Conservation (phyloP, 1,284 basidiomycete genomes). For the Vanrija humicola region DNA sequence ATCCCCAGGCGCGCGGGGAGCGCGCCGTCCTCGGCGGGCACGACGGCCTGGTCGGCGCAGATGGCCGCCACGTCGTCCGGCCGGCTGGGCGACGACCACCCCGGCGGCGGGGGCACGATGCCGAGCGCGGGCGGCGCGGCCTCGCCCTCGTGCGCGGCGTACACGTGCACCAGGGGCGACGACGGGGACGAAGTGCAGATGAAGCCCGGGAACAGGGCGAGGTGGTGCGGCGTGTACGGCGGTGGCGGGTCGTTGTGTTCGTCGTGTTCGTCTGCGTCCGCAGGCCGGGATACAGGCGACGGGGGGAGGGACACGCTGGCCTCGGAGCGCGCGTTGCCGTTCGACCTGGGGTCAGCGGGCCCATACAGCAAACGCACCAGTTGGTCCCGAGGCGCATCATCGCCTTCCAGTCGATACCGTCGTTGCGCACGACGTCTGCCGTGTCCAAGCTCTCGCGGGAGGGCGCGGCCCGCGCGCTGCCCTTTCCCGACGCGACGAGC, state of each 20-base stretch:
- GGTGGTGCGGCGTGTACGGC: constrained; percentile 22
- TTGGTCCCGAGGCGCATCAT: constrained; percentile 46
- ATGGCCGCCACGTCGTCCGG: constrained; percentile 46
- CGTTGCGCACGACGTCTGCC: constrained; percentile 31
- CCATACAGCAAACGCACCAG: constrained; percentile 30
- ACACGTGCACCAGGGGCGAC: constrained; percentile 44
- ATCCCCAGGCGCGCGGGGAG: constrained; percentile 40
- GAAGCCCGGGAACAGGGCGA: constrained; percentile 46
- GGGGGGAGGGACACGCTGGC: constrained; percentile 34
- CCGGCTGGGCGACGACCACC: constrained; percentile 43
- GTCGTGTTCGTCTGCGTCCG: too few relatives aligned
- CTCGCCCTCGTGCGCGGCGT: constrained; percentile 10
- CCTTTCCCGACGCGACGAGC: not conserved
- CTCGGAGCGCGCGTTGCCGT: constrained; percentile 41
- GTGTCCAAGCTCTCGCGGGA: not conserved
- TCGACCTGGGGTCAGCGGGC: constrained; percentile 31
- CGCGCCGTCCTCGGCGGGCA: not conserved
- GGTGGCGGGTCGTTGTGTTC: too few relatives aligned
- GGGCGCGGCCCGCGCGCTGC: not conserved
- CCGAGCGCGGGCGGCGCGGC: constrained; percentile 26
- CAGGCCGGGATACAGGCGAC: not conserved
- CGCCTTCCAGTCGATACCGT: constrained; percentile 48
- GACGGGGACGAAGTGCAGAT: constrained; percentile 41
- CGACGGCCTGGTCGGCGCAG: constrained; percentile 38
- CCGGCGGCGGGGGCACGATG: constrained; percentile 47